Conservation (phyloP, 2,329 filamentous ascomycete species). For the Ascosphaera acerosa region DNA sequence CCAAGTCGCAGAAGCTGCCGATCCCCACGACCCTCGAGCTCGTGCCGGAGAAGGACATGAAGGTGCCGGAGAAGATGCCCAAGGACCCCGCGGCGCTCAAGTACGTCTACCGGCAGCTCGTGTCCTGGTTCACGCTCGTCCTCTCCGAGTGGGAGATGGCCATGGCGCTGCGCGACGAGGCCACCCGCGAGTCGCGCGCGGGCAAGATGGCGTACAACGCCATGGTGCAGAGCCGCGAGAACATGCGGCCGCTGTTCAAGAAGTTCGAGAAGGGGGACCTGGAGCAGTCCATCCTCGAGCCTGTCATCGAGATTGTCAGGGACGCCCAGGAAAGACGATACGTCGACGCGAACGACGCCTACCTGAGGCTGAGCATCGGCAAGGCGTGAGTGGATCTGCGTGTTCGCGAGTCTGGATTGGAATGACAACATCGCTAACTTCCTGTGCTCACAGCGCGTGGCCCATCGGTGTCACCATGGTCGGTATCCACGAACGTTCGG, state of each 20-base stretch:
- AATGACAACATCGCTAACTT: neutral
- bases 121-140: constrained; percentile 93
- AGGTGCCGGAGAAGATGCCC: constrained; percentile 38
- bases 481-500: constrained; percentile 91
- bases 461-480: constrained; percentile 99
- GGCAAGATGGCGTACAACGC: constrained; percentile 61
- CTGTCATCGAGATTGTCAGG: constrained; percentile 74
- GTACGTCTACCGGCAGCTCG: constrained; percentile 66
- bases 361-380: constrained; percentile 74
- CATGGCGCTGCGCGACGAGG: constrained; percentile 32
- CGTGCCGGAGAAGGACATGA: constrained; percentile 72
- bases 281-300: constrained; percentile 51
- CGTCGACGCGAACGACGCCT: constrained; percentile 89
- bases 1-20: constrained; percentile 39
- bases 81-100: constrained; percentile 38
- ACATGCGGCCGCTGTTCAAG: constrained; percentile 71
- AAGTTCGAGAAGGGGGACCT: constrained; percentile 64
- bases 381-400: constrained; percentile 35
- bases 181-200: constrained; percentile 44
- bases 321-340: constrained; percentile 78
- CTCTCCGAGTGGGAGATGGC: constrained; percentile 65
- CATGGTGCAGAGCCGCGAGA: constrained; percentile 68
- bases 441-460: constrained; percentile 37
- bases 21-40: constrained; percentile 66
- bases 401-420: neutral